These are phyloP conservation scores for Coemansia sp. DNA, from an alignment of 192 early-diverging fungal species.

Conservation along the genomic window DNA sequence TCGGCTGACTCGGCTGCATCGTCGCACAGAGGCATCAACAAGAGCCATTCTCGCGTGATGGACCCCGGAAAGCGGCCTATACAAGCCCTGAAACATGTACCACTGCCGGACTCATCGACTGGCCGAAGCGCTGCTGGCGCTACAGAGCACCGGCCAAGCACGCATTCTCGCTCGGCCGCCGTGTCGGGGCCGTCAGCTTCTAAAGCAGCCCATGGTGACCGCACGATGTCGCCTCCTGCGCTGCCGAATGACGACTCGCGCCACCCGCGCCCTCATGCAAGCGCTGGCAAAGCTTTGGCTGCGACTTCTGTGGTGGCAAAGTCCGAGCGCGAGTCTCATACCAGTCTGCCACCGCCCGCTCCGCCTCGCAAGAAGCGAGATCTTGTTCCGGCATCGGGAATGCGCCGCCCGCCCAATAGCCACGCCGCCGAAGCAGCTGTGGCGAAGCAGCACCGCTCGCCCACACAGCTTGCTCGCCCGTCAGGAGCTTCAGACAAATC, in stretches of 20 bases:
- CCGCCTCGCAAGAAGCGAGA: conserved; percentile 1
- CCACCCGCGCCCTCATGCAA: not conserved
- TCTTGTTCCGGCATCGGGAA: not conserved
- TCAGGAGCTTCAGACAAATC: conserved; percentile 9
- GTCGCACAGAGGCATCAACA: not conserved
- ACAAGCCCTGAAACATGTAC: not conserved
- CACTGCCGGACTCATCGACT: not conserved
- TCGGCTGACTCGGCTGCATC: not conserved
- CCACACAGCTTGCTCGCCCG: not conserved
- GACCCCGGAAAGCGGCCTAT: not conserved
- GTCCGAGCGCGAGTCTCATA: not conserved
- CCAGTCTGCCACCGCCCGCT: not conserved
- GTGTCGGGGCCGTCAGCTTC: no score
- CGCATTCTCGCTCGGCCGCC: no score
- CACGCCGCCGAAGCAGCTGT: not conserved
- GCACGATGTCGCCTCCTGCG: no score
- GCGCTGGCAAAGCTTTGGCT: not conserved
- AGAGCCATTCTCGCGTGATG: not conserved
- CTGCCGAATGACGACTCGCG: not conserved
- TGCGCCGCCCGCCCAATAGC: conserved; percentile 1
- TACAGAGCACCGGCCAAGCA: not conserved
- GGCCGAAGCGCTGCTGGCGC: not conserved
- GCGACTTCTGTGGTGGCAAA: not conserved
- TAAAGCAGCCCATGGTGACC: no score
- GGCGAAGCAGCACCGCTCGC: conserved; percentile 7